These are phyloP conservation scores for Xerocomus spinulosus DNA, from an alignment of 768 basidiomycete genomes.

Conservation along the genomic window DNA sequence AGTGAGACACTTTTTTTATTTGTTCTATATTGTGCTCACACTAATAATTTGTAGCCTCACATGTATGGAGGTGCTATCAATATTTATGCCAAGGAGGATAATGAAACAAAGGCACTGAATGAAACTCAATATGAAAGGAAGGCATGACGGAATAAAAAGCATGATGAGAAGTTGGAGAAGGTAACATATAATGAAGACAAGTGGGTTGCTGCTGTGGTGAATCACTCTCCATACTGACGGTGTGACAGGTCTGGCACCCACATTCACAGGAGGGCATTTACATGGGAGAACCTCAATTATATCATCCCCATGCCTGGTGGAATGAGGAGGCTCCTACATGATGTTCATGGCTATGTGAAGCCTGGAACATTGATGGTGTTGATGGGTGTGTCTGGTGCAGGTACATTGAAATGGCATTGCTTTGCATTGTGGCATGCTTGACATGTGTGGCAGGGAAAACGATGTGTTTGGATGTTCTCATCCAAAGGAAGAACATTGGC, in stretches of 20 bases:
- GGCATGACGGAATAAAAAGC: slow-evolving; percentile 34
- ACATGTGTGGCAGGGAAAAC: slow-evolving; percentile 52
- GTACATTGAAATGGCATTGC: slow-evolving; percentile 32
- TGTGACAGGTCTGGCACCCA: background rate
- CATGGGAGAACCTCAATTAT: slow-evolving; percentile 80
- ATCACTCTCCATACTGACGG: slow-evolving; percentile 1
- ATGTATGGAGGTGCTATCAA: slow-evolving; percentile 39
- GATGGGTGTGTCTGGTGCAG: slow-evolving; percentile 83
- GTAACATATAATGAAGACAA: slow-evolving; percentile 14
- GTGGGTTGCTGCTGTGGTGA: slow-evolving; percentile 5
- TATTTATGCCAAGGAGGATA: slow-evolving; percentile 57
- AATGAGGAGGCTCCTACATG: slow-evolving; percentile 58
- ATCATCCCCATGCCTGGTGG: slow-evolving; percentile 65
- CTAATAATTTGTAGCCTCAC: slow-evolving; percentile 27
- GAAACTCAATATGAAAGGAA: slow-evolving; percentile 50
- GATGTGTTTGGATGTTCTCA: slow-evolving; percentile 70
- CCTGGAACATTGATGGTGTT: slow-evolving; percentile 86
- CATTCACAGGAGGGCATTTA: slow-evolving; percentile 46
- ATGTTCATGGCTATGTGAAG: slow-evolving; percentile 75
- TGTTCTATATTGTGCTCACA: background rate
- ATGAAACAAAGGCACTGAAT: slow-evolving; percentile 52
- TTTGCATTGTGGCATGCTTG: background rate
- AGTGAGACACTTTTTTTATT: slow-evolving; percentile 31
- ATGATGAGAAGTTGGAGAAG: slow-evolving; percentile 21
- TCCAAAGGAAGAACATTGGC: slow-evolving; percentile 69